These are phyloP conservation scores for Fusarium subtropicale DNA, from an alignment of 2,329 filamentous ascomycete species.

Conservation along the genomic window DNA sequence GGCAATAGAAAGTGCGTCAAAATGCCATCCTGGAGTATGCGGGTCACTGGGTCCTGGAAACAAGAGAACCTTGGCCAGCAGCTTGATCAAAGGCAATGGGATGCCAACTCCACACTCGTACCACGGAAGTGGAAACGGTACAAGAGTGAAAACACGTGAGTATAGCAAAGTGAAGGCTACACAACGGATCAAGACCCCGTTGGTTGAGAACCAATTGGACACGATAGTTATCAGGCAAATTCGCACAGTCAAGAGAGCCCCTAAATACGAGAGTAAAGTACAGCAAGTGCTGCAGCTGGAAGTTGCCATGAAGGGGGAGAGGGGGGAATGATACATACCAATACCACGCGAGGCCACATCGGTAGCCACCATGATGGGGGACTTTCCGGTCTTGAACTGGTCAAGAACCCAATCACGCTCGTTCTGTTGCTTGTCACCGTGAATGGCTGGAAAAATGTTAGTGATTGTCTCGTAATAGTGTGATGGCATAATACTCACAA, in stretches of 20 bases:
- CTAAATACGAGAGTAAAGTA: slow-evolving; percentile 94
- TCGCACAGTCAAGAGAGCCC: slow-evolving; percentile 89
- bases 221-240: slow-evolving; percentile 86
- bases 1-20: slow-evolving; percentile 68
- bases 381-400: slow-evolving; percentile 99
- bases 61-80: slow-evolving; percentile 69
- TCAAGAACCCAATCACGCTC: slow-evolving; percentile 99
- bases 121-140: slow-evolving; percentile 68
- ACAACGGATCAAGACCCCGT: slow-evolving; percentile 82
- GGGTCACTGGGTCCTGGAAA: slow-evolving; percentile 67
- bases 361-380: slow-evolving; percentile 99
- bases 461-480: slow-evolving; percentile 37
- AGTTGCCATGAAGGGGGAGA: slow-evolving; percentile 63
- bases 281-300: slow-evolving; percentile 69
- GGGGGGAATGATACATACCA: slow-evolving; percentile 84
- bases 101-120: slow-evolving; percentile 84
- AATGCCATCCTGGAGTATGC: slow-evolving; percentile 65
- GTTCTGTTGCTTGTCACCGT: slow-evolving; percentile 99
- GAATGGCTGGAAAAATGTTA: slow-evolving; percentile 76
- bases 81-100: slow-evolving; percentile 80
- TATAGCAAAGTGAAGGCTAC: slow-evolving; percentile 68
- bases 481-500: slow-evolving; percentile 71
- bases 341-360: slow-evolving; percentile 99
- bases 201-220: slow-evolving; percentile 83
- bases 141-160: slow-evolving; percentile 79